Base-by-base conservation (phyloP, 768 basidiomycete species). In the Auricularia heimuer region DNA sequence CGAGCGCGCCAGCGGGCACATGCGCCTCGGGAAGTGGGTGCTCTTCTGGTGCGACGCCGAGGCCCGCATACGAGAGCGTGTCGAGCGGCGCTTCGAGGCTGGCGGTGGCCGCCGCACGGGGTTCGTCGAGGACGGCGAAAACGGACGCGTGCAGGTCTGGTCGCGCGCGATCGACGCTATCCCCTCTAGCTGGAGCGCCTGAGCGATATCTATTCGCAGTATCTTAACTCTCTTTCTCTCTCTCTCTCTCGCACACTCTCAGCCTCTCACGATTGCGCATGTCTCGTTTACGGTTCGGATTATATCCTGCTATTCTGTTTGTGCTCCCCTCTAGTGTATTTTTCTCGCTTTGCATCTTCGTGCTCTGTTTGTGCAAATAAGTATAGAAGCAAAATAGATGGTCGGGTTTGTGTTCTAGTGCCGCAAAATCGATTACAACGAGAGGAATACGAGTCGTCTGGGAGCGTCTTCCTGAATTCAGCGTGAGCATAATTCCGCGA, bases 11-110 rank as follows among this genome's bases (percentile, higher is more conserved):
- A 89, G 88, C 21, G 97, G 97, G 21, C 95, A 98, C 77, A 67
- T 94, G 45, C 83, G 91, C 68, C 83, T 89, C 80, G 89, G 88
- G 11, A 79, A 85, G 33, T 99, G 96, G 92, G 86, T 93, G 56
- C 75, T 99, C 70, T 99, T 99, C 75, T 99, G 97, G 97, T 97
- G 95, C 75, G 97, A 99, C 77, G 93, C 89, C 1, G 96, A 98
- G 78, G 91, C 88, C 76, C 81, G 88, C 63, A 76, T 95, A 34
- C 86, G 83, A 74, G 70, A 68, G 62, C 66, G 67, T 60, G 75
- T 71, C 60, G 72, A 73, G 65, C 71, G 70, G 58, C 70, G 68
- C 10, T 86, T 88, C 70, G 60, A 68, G 51, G 65, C 72, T 16
- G 72, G 68, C 21, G 84, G 86, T 68, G 83, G 85, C 24, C 82